Conservation (phyloP, 176 grass and related monocot genomes). For the Elymus sibiricus region DNA sequence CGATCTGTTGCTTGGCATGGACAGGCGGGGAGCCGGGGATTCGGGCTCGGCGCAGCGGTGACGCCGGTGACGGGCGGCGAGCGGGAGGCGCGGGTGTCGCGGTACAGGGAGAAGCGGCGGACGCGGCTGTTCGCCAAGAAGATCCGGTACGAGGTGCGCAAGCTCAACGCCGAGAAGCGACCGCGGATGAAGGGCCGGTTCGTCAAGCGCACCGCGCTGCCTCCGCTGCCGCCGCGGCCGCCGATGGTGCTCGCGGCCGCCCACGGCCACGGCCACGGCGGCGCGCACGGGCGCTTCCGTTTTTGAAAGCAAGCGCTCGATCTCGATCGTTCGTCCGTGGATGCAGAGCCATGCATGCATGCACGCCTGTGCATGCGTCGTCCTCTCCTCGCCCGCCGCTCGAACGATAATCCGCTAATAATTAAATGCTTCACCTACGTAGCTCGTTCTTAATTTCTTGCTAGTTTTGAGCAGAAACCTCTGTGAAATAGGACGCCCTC, state of each 20-base stretch:
- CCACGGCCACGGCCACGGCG: slow-evolving; percentile 9
- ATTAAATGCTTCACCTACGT: neutral
- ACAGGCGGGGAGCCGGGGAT: slow-evolving; percentile 18
- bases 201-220: slow-evolving; percentile 64
- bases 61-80: slow-evolving; percentile 53
- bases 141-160: slow-evolving; percentile 99
- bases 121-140: slow-evolving; percentile 95
- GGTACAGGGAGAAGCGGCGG: slow-evolving; percentile 94
- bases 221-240: slow-evolving; percentile 21
- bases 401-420: slow-evolving; percentile 9
- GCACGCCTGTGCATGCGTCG: neutral
- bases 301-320: slow-evolving; percentile 47
- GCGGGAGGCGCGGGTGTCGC: slow-evolving; percentile 85
- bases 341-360: neutral
- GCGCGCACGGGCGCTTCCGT: slow-evolving; percentile 39
- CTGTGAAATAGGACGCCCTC: slow-evolving; percentile 21
- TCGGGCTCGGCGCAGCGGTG: slow-evolving; percentile 14
- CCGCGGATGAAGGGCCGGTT: slow-evolving; percentile 98
- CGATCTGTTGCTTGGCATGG: neutral
- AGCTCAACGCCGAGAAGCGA: slow-evolving; percentile 99
- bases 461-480: slow-evolving; percentile 31
- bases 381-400: neutral
- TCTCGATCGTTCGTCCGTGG: neutral
- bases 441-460: slow-evolving; percentile 22
- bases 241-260: slow-evolving; percentile 26